A percentile compares a stretch with the other conserved stretches of the same genome.
Evolutionary conservation across 192 early-diverging fungal genomes (phyloP).

Genomic region (Coemansia sp.): DNA sequence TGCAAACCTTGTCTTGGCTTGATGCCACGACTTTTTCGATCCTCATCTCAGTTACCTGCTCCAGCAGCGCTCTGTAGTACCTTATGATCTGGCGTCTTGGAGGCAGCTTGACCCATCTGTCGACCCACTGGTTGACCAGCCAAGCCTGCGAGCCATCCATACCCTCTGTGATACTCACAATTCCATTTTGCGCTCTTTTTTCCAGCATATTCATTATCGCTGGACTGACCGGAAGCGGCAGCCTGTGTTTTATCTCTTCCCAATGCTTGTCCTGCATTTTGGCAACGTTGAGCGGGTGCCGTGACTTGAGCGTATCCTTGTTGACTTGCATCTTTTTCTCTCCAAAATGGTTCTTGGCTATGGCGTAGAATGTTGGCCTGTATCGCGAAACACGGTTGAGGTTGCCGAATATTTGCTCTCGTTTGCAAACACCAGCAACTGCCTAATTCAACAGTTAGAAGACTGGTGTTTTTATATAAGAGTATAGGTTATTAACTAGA

Average conservation of each 20-base stretch:
- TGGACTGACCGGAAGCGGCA: slow-evolving; percentile 31
- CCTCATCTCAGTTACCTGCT: slow-evolving; percentile 24
- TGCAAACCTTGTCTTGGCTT: slow-evolving; percentile 19
- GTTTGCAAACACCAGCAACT: slow-evolving; percentile 20
- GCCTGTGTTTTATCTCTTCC: slow-evolving; percentile 14
- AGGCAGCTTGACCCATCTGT: slow-evolving; percentile 42
- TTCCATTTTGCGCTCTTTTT: slow-evolving; percentile 27
- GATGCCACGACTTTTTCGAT: slow-evolving; percentile 10
- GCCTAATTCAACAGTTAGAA: slow-evolving; percentile 13
- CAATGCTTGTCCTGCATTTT: slow-evolving; percentile 47
- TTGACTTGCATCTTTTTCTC: slow-evolving; percentile 22
- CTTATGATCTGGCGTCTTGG: slow-evolving; percentile 18
- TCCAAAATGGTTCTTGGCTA: slow-evolving; percentile 36
- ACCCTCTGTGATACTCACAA: background rate
- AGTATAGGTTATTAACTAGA: background rate
- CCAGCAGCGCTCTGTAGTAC: slow-evolving; percentile 36
- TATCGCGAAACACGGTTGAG: slow-evolving; percentile 26
- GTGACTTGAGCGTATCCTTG: slow-evolving; percentile 20
- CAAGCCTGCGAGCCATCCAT: background rate
- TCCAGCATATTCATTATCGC: slow-evolving; percentile 35
- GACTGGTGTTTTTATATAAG: no score
- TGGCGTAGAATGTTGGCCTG: slow-evolving; percentile 46
- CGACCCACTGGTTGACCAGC: slow-evolving; percentile 27
- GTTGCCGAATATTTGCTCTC: slow-evolving; percentile 42
- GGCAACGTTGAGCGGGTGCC: slow-evolving; percentile 41